phyloP scores from a whole-genome alignment of 768 basidiomycete genomes.

The Collybiopsis confluens region DNA sequence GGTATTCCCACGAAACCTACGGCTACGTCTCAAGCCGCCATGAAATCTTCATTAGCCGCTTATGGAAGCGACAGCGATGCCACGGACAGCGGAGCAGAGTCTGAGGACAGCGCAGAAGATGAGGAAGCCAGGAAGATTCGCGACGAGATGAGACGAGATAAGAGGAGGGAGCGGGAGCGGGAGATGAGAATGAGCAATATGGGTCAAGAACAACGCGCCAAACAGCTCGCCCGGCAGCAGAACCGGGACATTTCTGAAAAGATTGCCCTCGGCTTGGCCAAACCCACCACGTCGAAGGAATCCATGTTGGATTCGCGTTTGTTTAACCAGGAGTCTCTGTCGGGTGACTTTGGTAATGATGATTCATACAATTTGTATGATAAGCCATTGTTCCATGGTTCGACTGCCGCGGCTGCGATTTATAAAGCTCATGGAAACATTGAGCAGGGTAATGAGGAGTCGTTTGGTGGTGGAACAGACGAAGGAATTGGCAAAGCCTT shows the following conservation, averaged over 20 bases:
- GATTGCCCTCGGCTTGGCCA: constrained; percentile 95
- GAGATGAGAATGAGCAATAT: constrained; percentile 99
- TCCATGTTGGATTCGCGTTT: constrained; percentile 95
- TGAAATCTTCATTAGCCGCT: constrained; percentile 74
- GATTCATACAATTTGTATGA: constrained; percentile 96
- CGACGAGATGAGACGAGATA: constrained; percentile 88
- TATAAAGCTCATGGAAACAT: constrained; percentile 94
- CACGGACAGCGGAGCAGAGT: constrained; percentile 47
- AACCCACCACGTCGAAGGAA: constrained; percentile 94
- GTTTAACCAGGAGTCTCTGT: constrained; percentile 93
- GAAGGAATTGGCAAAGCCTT: constrained; percentile 90
- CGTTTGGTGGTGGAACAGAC: constrained; percentile 92
- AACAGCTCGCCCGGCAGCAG: constrained; percentile 92
- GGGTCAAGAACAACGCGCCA: constrained; percentile 95
- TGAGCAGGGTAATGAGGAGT: constrained; percentile 80
- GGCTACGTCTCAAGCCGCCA: constrained; percentile 61
- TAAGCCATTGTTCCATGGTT: constrained; percentile 92
- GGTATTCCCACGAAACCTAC: constrained; percentile 72
- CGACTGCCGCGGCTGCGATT: constrained; percentile 97
- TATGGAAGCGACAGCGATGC: constrained; percentile 77
- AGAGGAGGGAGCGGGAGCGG: constrained; percentile 89
- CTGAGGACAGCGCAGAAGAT: constrained; percentile 60
- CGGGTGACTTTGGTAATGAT: constrained; percentile 80
- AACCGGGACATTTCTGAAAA: constrained; percentile 99
- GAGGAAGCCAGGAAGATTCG: constrained; percentile 84